phyloP scores from a whole-genome alignment of 352 stramenopile species.

The Phytophthora sojae region DNA sequence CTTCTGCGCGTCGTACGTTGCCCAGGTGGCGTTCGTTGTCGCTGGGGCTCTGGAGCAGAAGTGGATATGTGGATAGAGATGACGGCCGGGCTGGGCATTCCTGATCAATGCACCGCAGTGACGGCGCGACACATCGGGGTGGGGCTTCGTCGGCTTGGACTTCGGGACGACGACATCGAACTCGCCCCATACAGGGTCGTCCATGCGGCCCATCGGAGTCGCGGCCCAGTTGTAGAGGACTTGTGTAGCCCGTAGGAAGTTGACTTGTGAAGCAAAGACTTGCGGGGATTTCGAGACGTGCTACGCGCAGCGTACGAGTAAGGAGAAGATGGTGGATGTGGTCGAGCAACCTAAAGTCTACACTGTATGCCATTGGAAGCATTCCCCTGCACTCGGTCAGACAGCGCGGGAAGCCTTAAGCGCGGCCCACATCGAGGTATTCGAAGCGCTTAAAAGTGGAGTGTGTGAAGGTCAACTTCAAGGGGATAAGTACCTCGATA shows the following conservation, averaged over 20 bases:
- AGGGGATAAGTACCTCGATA: not conserved
- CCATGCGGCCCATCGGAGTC: not conserved
- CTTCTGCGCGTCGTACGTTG: not conserved
- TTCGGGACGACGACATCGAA: not conserved
- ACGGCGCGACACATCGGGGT: not conserved
- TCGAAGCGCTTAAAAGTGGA: too few relatives aligned
- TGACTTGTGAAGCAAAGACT: not conserved
- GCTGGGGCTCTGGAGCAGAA: not conserved
- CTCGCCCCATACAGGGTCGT: not conserved
- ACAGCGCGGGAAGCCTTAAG: too few relatives aligned
- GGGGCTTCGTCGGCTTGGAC: not conserved
- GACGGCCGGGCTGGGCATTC: not conserved
- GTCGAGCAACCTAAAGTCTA: not conserved
- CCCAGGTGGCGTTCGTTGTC: not conserved
- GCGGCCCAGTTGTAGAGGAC: not conserved
- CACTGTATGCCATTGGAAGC: too few relatives aligned
- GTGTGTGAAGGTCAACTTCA: not conserved
- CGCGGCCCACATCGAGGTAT: too few relatives aligned
- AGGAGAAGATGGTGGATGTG: not conserved
- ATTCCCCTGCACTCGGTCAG: too few relatives aligned
- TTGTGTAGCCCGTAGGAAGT: not conserved
- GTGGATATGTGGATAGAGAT: constrained; percentile 1
- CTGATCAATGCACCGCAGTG: constrained; percentile 1
- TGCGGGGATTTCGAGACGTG: not conserved
- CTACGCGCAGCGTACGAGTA: not conserved